These are phyloP conservation scores for Pittosporum tobira DNA, from an alignment of 129 eudicot genomes.

Conservation along the genomic window DNA sequence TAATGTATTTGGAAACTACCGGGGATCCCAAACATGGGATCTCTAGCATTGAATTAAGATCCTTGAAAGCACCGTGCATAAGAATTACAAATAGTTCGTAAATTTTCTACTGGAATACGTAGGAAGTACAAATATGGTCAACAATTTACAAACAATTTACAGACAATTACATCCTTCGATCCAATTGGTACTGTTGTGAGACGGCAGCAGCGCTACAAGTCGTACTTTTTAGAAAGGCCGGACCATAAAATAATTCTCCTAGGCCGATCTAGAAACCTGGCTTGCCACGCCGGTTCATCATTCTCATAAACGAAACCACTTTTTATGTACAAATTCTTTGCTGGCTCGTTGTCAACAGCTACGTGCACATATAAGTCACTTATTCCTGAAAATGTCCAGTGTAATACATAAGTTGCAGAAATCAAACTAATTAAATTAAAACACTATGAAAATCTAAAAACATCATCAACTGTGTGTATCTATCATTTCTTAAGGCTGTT, in stretches of 20 bases:
- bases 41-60: too few relatives aligned
- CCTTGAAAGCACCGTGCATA: too few relatives aligned
- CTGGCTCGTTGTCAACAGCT: constrained; percentile 81
- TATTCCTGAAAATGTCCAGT: constrained; percentile 48
- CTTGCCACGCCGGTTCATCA: constrained; percentile 89
- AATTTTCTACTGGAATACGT: too few relatives aligned
- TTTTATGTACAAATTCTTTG: constrained; percentile 68
- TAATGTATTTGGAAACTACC: too few relatives aligned
- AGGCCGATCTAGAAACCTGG: constrained; percentile 79
- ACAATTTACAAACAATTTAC: not conserved
- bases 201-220: too few relatives aligned
- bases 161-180: too few relatives aligned
- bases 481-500: not conserved
- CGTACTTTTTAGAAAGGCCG: constrained; percentile 43
- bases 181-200: too few relatives aligned
- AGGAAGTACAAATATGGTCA: not conserved
- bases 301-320: constrained; percentile 74
- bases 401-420: not conserved
- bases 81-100: too few relatives aligned
- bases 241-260: constrained; percentile 78
- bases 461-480: too few relatives aligned
- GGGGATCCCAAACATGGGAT: too few relatives aligned
- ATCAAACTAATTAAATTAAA: not conserved
- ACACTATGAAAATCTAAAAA: too few relatives aligned
- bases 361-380: constrained; percentile 91